Evolutionary conservation across 2,329 filamentous ascomycete genomes (phyloP).

Genomic region (Nemania sp.): DNA sequence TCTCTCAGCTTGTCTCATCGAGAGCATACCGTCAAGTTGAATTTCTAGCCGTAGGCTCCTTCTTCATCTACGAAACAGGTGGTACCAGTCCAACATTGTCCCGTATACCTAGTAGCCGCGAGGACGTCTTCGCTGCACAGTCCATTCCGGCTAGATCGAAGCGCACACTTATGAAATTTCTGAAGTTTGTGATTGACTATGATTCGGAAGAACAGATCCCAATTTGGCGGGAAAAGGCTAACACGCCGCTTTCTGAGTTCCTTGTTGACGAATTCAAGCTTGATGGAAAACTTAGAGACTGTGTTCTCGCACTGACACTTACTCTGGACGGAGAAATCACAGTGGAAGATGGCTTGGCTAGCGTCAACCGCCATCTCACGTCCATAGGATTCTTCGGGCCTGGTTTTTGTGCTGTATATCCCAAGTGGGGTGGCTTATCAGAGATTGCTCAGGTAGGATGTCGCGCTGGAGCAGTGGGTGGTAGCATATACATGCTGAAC

Average conservation of each 20-base stretch:
- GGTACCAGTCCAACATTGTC: conserved; percentile 49
- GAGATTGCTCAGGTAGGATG: conserved; percentile 92
- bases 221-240: conserved; percentile 61
- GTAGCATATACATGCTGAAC: conserved; percentile 84
- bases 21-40: conserved; percentile 87
- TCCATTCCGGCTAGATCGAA: conserved; percentile 79
- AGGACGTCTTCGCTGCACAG: conserved; percentile 85
- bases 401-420: conserved; percentile 85
- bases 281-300: conserved; percentile 67
- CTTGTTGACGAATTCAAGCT: conserved; percentile 66
- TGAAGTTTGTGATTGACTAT: conserved; percentile 81
- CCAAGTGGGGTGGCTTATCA: conserved; percentile 89
- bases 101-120: conserved; percentile 83
- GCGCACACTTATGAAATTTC: conserved; percentile 86
- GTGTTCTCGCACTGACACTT: conserved; percentile 69
- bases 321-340: conserved; percentile 67
- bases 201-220: conserved; percentile 59
- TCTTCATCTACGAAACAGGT: conserved; percentile 70
- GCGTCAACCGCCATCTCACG: conserved; percentile 76
- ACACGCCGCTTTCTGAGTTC: conserved; percentile 60
- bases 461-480: conserved; percentile 86
- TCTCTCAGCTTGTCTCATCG: conserved; percentile 84
- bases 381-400: conserved; percentile 88
- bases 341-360: conserved; percentile 67
- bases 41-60: conserved; percentile 90